These are phyloP conservation scores for Mycena citricolor DNA, from an alignment of 1,284 basidiomycete species.

Conservation along the genomic window DNA sequence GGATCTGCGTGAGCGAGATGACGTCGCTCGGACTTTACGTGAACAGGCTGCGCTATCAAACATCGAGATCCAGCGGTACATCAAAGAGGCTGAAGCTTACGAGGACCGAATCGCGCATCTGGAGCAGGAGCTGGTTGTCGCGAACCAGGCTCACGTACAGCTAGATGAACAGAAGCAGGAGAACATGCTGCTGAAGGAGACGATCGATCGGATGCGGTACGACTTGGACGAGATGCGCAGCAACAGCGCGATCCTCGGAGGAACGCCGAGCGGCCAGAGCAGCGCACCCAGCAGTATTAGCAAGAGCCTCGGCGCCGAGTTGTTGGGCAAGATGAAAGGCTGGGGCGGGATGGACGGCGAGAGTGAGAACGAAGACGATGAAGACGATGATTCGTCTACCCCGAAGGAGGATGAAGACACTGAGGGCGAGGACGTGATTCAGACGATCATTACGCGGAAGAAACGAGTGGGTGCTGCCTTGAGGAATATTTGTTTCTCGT, in stretches of 20 bases:
- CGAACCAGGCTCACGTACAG: conserved; percentile 67
- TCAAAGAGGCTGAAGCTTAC: conserved; percentile 63
- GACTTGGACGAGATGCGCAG: conserved; percentile 85
- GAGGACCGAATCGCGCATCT: conserved; percentile 67
- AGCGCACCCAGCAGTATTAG: conserved; percentile 58
- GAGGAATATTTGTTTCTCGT: conserved; percentile 6
- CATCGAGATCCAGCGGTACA: conserved; percentile 61
- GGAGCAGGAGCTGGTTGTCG: conserved; percentile 64
- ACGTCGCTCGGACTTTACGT: conserved; percentile 63
- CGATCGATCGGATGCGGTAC: conserved; percentile 86
- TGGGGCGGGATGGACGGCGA: conserved; percentile 24
- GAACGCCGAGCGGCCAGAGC: conserved; percentile 42
- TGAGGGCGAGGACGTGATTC: conserved; percentile 73
- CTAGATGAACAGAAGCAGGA: conserved; percentile 90
- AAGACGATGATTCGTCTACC: conserved; percentile 42
- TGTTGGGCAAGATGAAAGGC: conserved; percentile 37
- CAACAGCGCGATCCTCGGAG: conserved; percentile 43
- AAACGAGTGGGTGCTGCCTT: conserved; percentile 54
- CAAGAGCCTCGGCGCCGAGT: conserved; percentile 80
- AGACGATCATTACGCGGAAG: conserved; percentile 79
- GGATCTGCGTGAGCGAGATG: conserved; percentile 69
- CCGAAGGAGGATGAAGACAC: conserved; percentile 48
- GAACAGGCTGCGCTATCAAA: conserved; percentile 57
- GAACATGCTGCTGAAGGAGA: conserved; percentile 87
- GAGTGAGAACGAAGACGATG: conserved; percentile 32